These are phyloP conservation scores for Salix viminalis DNA, from an alignment of 345 rosid species.

Conservation along the genomic window DNA sequence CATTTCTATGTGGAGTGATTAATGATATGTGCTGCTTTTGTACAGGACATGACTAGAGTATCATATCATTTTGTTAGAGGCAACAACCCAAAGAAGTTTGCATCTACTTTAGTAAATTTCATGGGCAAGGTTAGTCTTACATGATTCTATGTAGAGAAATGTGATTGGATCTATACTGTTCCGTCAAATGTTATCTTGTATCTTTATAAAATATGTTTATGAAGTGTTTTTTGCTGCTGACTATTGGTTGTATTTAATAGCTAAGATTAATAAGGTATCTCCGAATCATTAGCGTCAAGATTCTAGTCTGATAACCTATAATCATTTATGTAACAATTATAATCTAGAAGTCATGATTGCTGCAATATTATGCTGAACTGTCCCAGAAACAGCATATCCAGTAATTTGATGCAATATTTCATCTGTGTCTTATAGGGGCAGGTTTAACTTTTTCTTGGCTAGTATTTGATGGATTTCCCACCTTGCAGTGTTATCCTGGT, in stretches of 20 bases:
- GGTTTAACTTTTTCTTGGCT: slow-evolving; percentile 1
- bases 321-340: neutral
- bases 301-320: neutral
- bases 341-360: neutral
- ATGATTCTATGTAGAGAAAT: neutral
- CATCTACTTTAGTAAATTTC: slow-evolving; percentile 66
- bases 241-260: neutral
- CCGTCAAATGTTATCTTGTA: neutral
- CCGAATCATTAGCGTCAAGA: neutral
- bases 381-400: neutral
- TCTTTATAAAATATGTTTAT: neutral
- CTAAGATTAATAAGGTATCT: neutral
- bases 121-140: slow-evolving; percentile 70
- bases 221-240: neutral
- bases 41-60: slow-evolving; percentile 86
- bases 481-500: slow-evolving; percentile 93
- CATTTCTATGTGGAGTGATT: neutral
- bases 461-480: slow-evolving; percentile 11
- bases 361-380: neutral
- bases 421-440: neutral
- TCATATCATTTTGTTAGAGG: slow-evolving; percentile 88
- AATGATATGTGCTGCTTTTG: slow-evolving; percentile 6
- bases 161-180: neutral
- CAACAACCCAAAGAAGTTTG: slow-evolving; percentile 62
- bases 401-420: neutral